These are phyloP conservation scores for Syncephalastrum contaminatum DNA, from an alignment of 371 early-diverging fungal genomes.

Conservation along the genomic window DNA sequence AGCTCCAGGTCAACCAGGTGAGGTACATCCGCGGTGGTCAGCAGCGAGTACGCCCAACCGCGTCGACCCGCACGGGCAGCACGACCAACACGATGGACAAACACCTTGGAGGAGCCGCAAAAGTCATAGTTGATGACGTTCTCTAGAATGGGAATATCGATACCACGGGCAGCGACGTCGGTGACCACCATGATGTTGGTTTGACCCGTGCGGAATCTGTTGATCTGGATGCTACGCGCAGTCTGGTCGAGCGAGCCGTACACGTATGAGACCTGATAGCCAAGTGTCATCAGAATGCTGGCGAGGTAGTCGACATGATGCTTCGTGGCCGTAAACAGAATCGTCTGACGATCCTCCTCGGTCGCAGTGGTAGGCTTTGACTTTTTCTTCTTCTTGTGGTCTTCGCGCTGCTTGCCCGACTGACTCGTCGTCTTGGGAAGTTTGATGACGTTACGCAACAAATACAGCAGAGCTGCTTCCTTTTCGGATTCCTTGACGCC, in stretches of 20 bases:
- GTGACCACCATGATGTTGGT: slow-evolving; percentile 92
- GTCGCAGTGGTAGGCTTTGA: slow-evolving; percentile 46
- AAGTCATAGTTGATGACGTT: slow-evolving; percentile 98
- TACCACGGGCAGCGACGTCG: slow-evolving; percentile 99
- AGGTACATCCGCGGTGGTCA: slow-evolving; percentile 89
- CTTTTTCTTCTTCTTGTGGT: slow-evolving; percentile 37
- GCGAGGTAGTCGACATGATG: slow-evolving; percentile 96
- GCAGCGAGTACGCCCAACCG: slow-evolving; percentile 91
- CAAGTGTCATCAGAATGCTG: slow-evolving; percentile 65
- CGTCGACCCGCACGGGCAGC: slow-evolving; percentile 94
- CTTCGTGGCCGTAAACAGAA: slow-evolving; percentile 94
- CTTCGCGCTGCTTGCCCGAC: slow-evolving; percentile 6
- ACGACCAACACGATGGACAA: slow-evolving; percentile 99
- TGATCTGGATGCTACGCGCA: slow-evolving; percentile 85
- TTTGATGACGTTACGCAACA: slow-evolving; percentile 79
- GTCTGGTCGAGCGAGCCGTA: slow-evolving; percentile 95
- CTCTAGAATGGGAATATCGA: slow-evolving; percentile 97
- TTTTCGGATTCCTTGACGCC: slow-evolving; percentile 80
- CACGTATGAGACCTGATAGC: slow-evolving; percentile 81
- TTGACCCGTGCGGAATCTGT: slow-evolving; percentile 76
- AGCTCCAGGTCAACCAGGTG: slow-evolving; percentile 91
- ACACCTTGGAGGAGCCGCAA: slow-evolving; percentile 89
- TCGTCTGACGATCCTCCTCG: slow-evolving; percentile 69
- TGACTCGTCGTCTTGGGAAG: slow-evolving; percentile 54
- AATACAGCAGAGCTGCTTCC: slow-evolving; percentile 85